Percentiles rank a stretch among this genome's conserved stretches.
phyloP scores from a whole-genome alignment of 2,329 filamentous ascomycete genomes.

The Ophiostoma piceae region DNA sequence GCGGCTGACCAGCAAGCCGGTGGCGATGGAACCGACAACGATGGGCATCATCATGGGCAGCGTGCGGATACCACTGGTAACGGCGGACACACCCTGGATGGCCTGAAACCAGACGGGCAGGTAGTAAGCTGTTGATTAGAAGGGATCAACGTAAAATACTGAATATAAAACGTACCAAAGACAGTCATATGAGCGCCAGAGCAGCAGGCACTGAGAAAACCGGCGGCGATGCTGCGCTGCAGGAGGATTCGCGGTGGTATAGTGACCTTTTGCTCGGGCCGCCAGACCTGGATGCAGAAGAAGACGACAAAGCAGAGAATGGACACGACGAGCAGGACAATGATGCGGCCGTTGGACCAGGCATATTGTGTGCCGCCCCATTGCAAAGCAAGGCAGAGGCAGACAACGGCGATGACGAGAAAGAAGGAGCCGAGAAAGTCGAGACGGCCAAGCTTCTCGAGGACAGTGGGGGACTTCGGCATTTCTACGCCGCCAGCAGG shows the following conservation, averaged over 20 bases:
- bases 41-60: conserved; percentile 39
- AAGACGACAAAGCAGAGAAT: conserved; percentile 31
- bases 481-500: conserved; percentile 13
- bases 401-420: conserved; percentile 35
- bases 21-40: conserved; percentile 37
- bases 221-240: conserved; percentile 29
- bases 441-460: conserved; percentile 36
- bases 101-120: conserved; percentile 42
- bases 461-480: background rate
- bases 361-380: conserved; percentile 38
- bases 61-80: conserved; percentile 38
- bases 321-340: conserved; percentile 33
- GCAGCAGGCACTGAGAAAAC: conserved; percentile 12
- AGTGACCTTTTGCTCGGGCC: conserved; percentile 34
- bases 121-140: conserved; percentile 22
- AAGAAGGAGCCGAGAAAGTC: conserved; percentile 27
- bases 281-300: conserved; percentile 34
- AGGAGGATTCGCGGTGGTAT: conserved; percentile 38
- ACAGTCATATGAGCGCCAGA: conserved; percentile 12
- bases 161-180: background rate
- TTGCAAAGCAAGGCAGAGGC: conserved; percentile 42
- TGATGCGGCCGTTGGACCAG: conserved; percentile 34
- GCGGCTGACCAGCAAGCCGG: conserved; percentile 36
- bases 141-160: background rate
- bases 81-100: conserved; percentile 37